Percentiles rank a stretch among this genome's conserved stretches.
Conservation (phyloP, 169 alveolate genomes). For the Plasmodium vivax region DNA sequence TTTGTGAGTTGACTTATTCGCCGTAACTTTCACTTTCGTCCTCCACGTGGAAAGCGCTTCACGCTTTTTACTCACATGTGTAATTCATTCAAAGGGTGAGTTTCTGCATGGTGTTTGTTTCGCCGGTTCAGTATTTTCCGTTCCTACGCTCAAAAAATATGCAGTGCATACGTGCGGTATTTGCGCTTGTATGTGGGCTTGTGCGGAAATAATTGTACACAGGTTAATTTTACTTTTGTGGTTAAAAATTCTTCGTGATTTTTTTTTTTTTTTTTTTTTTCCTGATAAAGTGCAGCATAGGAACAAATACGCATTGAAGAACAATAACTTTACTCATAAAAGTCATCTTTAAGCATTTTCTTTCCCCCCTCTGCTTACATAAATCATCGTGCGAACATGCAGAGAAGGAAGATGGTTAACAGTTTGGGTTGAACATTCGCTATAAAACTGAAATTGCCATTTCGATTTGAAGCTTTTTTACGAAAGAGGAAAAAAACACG, state of each 20-base stretch:
- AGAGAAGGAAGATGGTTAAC: background rate
- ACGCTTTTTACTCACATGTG: background rate
- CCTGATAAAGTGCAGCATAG: background rate
- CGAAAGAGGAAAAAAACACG: background rate
- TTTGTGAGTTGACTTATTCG: background rate
- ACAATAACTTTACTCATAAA: background rate
- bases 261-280: background rate
- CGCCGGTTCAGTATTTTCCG: background rate
- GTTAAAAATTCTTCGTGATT: background rate
- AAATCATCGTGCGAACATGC: background rate
- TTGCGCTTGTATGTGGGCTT: background rate
- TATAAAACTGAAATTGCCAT: background rate
- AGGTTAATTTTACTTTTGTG: background rate
- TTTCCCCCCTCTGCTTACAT: background rate
- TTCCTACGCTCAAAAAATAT: background rate
- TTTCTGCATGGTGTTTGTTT: background rate
- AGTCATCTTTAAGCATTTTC: background rate
- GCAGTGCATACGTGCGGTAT: background rate
- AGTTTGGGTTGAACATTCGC: constrained; percentile 1
- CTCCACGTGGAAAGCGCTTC: background rate
- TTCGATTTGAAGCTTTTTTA: background rate
- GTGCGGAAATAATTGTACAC: background rate
- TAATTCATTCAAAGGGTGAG: background rate
- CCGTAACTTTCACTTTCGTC: background rate
- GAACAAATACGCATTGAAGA: background rate